Base-by-base conservation (phyloP, 441 rosid species). In the Gossypium schwendimanii region DNA sequence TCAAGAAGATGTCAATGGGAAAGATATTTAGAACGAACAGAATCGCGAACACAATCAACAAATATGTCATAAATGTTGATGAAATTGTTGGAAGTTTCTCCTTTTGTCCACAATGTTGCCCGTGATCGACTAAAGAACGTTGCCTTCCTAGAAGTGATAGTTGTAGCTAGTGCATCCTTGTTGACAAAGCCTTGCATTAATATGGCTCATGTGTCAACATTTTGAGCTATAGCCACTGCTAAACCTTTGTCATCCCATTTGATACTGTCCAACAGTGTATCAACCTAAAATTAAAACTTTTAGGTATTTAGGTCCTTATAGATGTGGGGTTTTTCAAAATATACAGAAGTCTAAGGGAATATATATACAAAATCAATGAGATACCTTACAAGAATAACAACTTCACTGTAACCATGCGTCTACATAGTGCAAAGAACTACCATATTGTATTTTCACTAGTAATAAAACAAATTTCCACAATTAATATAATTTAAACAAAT, bases 171-270 rank as follows among this genome's bases (percentile, higher is more conserved):
- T 26, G 97, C 97, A 70, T 89, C 97, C 75, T 86, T 80, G 80
- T 90, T 87, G 57, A 77, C 84, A 79, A 92, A 92, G 24, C 85
- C 91, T 85, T 87, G 91, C 87, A 94, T 94, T 81, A 91, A 79
- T 76, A 94, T 70, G 0, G 97, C 92, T 77, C 97, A 96, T 0
- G 96, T 86, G 81, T 92, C 97, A 55, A 94, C 89, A 75, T 92
- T 91, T 79, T 94, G 99, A 44, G 96, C 99, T 59, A 94, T 91
- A 59, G 92, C 94, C 83, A 92, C 97, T 0, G 93, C 98, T 79
- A 92, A 84, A 63, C 99, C 98, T 86, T 86, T 89, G 68, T 87
- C 88, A 14, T 94, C 96, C 98, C 99, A 92, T 81, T 91, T 94
- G 66, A 92, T 81, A 67, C 79, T 74, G 80, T 89, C 93, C 78